A percentile compares a stretch with the other conserved stretches of the same genome.
Evolutionary conservation across 2,329 filamentous ascomycete species (phyloP).

Genomic region (Monilinia laxa): DNA sequence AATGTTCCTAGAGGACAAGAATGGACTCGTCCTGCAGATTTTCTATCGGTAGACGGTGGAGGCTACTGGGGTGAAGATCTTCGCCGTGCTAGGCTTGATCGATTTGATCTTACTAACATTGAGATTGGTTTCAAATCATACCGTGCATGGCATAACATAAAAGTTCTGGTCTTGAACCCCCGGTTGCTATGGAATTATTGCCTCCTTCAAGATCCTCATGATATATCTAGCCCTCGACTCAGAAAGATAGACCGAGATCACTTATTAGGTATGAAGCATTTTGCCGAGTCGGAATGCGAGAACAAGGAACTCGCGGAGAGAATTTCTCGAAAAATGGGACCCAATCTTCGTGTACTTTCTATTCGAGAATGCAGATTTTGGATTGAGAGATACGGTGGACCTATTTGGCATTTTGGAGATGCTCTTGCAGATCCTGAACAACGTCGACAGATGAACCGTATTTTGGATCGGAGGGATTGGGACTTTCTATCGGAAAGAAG

Average conservation of each 20-base stretch:
- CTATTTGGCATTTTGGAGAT: conserved; percentile 23
- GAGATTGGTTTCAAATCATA: conserved; percentile 24
- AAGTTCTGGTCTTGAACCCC: conserved; percentile 21
- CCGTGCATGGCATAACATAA: conserved; percentile 24
- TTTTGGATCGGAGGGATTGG: conserved; percentile 21
- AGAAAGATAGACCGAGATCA: conserved; percentile 14
- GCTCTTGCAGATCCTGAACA: conserved; percentile 22
- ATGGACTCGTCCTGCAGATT: conserved; percentile 24
- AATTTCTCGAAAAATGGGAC: conserved; percentile 22
- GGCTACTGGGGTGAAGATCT: conserved; percentile 25
- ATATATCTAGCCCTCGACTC: conserved; percentile 20
- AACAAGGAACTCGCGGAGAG: conserved; percentile 21
- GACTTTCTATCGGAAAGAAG: conserved; percentile 21
- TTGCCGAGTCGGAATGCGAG: conserved; percentile 19
- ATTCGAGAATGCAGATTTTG: conserved; percentile 24
- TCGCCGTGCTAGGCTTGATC: conserved; percentile 23
- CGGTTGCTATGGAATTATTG: conserved; percentile 21
- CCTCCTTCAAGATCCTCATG: conserved; percentile 21
- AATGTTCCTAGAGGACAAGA: conserved; percentile 24
- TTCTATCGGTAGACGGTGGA: conserved; percentile 23
- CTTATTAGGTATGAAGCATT: conserved; percentile 22
- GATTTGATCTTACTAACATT: conserved; percentile 23
- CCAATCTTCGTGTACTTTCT: conserved; percentile 20
- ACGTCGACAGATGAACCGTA: conserved; percentile 15
- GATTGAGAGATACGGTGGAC: conserved; percentile 16